Evolutionary conservation across 1,284 basidiomycete genomes (phyloP).

Genomic region (Puccinia novopanici): DNA sequence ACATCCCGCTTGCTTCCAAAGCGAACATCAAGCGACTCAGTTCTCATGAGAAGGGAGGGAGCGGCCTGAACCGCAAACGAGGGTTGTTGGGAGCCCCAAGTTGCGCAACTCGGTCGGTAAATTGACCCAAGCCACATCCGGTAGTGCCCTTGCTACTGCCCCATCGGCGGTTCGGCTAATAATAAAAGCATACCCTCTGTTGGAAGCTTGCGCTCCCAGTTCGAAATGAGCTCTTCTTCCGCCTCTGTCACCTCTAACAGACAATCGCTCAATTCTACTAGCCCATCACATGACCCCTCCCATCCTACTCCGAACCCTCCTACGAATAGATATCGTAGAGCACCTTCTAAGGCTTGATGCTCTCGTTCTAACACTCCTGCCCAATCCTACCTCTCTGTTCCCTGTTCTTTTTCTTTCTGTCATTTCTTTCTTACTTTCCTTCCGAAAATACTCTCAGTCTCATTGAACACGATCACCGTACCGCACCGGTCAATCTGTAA

Average conservation of each 20-base stretch:
- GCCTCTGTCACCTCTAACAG: neutral
- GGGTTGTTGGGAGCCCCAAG: constrained; percentile 14
- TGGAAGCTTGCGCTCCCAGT: constrained; percentile 37
- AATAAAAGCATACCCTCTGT: constrained; percentile 29
- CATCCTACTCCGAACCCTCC: neutral
- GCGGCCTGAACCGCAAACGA: constrained; percentile 5
- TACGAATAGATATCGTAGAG: neutral
- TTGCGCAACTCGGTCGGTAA: constrained; percentile 4
- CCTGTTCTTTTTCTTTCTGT: neutral
- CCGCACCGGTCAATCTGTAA: no score
- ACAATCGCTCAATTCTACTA: neutral
- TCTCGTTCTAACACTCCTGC: neutral
- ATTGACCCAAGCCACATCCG: neutral
- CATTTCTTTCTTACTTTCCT: neutral
- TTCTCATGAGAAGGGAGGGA: neutral
- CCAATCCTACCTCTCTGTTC: neutral
- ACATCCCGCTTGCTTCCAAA: constrained; percentile 21
- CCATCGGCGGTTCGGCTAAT: neutral
- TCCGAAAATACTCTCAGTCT: no score
- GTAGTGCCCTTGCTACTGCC: neutral
- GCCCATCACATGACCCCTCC: neutral
- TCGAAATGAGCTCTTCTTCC: constrained; percentile 5
- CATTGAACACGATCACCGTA: no score
- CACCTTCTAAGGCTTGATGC: constrained; percentile 1
- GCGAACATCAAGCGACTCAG: constrained; percentile 10